Conservation (phyloP, 2,329 filamentous ascomycete genomes). For the Pestalotiopsis sp. region DNA sequence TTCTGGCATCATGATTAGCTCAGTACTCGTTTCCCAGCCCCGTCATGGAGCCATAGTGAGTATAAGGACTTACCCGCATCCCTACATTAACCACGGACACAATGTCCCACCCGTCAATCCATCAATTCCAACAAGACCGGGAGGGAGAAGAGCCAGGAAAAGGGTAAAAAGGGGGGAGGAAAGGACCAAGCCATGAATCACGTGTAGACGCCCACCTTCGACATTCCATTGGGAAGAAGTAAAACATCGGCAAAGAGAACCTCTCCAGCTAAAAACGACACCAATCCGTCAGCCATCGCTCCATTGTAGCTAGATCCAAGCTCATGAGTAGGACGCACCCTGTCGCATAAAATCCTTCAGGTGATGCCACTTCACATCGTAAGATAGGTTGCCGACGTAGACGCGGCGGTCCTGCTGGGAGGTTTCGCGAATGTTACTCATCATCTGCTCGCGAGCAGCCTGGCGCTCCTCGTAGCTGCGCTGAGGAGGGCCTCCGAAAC, state of each 20-base stretch:
- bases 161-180: constrained; percentile 43
- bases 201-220: constrained; percentile 98
- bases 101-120: constrained; percentile 98
- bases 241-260: constrained; percentile 99
- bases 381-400: constrained; percentile 98
- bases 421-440: constrained; percentile 88
- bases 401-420: constrained; percentile 99
- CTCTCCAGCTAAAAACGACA: constrained; percentile 76
- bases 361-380: constrained; percentile 99
- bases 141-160: constrained; percentile 60
- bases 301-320: constrained; percentile 22
- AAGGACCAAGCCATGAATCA: constrained; percentile 80
- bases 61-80: constrained; percentile 85
- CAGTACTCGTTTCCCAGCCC: not conserved
- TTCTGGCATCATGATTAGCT: constrained; percentile 55
- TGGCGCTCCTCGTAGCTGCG: constrained; percentile 83
- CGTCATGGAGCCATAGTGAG: not conserved
- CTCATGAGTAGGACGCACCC: constrained; percentile 62
- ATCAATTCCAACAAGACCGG: constrained; percentile 80
- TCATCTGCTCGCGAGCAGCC: constrained; percentile 89
- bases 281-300: constrained; percentile 38
- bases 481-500: constrained; percentile 62
- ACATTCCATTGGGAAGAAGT: constrained; percentile 99
- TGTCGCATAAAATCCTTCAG: constrained; percentile 99
- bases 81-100: constrained; percentile 89